Evolutionary conservation across 1,139 yeast genomes (phyloP).

Genomic region (Hyphopichia wangnamkhiaoensis): DNA sequence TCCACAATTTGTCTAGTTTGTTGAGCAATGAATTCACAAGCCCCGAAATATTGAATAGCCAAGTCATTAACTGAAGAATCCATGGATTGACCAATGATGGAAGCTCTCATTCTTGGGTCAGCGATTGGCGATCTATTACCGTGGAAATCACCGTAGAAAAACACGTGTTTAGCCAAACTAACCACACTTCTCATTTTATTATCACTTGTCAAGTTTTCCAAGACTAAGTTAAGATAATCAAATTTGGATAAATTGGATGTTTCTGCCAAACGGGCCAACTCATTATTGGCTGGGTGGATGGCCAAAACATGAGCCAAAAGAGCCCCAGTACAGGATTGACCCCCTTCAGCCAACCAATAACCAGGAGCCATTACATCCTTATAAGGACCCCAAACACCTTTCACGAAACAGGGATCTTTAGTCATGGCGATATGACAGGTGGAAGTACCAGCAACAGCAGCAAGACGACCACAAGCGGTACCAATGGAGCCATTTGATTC

Average conservation of each 20-base stretch:
- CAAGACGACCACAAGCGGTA: slow-evolving; percentile 78
- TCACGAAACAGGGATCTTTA: slow-evolving; percentile 80
- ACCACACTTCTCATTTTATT: slow-evolving; percentile 68
- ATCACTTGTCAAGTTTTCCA: slow-evolving; percentile 66
- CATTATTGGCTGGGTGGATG: slow-evolving; percentile 84
- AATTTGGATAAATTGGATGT: slow-evolving; percentile 72
- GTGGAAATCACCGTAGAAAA: slow-evolving; percentile 94
- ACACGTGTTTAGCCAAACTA: slow-evolving; percentile 77
- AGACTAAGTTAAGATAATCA: slow-evolving; percentile 74
- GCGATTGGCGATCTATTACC: slow-evolving; percentile 98
- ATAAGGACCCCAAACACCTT: slow-evolving; percentile 99
- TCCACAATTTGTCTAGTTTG: slow-evolving; percentile 95
- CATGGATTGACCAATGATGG: slow-evolving; percentile 90
- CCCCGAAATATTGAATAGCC: slow-evolving; percentile 85
- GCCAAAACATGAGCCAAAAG: slow-evolving; percentile 86
- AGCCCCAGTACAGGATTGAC: slow-evolving; percentile 96
- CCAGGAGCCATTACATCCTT: slow-evolving; percentile 87
- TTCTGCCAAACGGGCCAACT: slow-evolving; percentile 62
- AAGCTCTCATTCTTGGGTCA: slow-evolving; percentile 91
- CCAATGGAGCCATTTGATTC: slow-evolving; percentile 44
- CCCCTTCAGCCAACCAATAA: slow-evolving; percentile 98
- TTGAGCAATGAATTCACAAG: slow-evolving; percentile 96
- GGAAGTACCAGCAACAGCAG: slow-evolving; percentile 98
- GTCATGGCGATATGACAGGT: slow-evolving; percentile 95
- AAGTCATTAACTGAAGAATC: slow-evolving; percentile 81